phyloP scores from a whole-genome alignment of 2,329 filamentous ascomycete genomes.

The Diplodia scrobiculata region DNA sequence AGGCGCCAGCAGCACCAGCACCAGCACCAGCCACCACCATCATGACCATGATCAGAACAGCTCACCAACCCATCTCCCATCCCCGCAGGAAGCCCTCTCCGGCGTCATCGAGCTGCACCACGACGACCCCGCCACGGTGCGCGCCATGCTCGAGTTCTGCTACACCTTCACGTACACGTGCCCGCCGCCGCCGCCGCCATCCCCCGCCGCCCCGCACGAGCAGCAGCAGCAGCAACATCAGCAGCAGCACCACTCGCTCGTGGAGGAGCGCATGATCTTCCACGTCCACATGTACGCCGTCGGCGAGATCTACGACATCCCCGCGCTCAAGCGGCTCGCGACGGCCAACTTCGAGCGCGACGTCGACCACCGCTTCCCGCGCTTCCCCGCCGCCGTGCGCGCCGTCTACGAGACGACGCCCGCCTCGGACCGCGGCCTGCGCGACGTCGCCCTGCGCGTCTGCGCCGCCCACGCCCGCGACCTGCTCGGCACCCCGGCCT shows the following conservation, averaged over 20 bases:
- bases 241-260: too few species aligned
- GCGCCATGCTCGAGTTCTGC: conserved; percentile 24
- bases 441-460: conserved; percentile 42
- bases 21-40: neutral
- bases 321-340: conserved; percentile 13
- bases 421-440: conserved; percentile 45
- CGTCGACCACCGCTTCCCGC: conserved; percentile 7
- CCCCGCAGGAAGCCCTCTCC: conserved; percentile 19
- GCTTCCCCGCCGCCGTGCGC: conserved; percentile 43
- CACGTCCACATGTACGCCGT: conserved; percentile 28
- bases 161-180: conserved; percentile 23
- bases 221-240: too few species aligned
- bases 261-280: conserved; percentile 15
- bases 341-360: conserved; percentile 14
- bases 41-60: neutral
- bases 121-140: conserved; percentile 18
- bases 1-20: neutral
- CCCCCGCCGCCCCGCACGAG: too few species aligned
- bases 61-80: conserved; percentile 4
- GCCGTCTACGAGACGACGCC: conserved; percentile 47
- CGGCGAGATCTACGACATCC: conserved; percentile 24
- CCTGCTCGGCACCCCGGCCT: conserved; percentile 4
- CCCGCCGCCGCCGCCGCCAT: neutral
- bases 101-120: conserved; percentile 24
- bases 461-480: conserved; percentile 13